Evolutionary conservation across 805 yeast species (phyloP).

Genomic region (Tetrapisispora namnaoensis): DNA sequence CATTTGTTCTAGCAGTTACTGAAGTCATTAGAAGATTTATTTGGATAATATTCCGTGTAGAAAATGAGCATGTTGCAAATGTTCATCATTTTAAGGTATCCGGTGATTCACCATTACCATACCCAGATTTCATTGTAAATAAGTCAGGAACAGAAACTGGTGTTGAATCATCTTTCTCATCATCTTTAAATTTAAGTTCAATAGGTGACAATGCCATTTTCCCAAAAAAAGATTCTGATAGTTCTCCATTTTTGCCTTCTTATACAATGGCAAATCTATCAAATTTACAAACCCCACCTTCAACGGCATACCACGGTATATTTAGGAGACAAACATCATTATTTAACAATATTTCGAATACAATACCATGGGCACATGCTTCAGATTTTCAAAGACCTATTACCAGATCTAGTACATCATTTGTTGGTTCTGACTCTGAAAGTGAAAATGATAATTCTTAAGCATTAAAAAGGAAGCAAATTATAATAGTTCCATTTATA

Average conservation of each 20-base stretch:
- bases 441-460: conserved; percentile 9
- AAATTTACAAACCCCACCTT: conserved; percentile 12
- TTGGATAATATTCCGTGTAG: conserved; percentile 90
- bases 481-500: neutral
- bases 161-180: neutral
- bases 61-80: conserved; percentile 91
- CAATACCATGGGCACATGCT: conserved; percentile 67
- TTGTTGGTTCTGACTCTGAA: conserved; percentile 12
- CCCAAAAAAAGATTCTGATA: neutral
- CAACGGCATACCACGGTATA: conserved; percentile 15
- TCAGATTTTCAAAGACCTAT: conserved; percentile 73
- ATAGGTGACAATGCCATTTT: neutral
- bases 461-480: neutral
- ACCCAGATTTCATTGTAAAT: conserved; percentile 29
- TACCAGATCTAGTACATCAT: conserved; percentile 14
- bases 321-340: conserved; percentile 20
- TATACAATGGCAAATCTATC: neutral
- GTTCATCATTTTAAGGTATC: conserved; percentile 80
- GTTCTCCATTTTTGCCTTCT: neutral
- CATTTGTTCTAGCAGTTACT: conserved; percentile 73
- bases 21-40: conserved; percentile 76
- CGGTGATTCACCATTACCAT: conserved; percentile 80
- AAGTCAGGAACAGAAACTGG: neutral
- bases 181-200: neutral
- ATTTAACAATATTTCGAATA: conserved; percentile 28